These are phyloP conservation scores for Lichtheimia ornata DNA, from an alignment of 371 early-diverging fungal genomes.

Conservation along the genomic window DNA sequence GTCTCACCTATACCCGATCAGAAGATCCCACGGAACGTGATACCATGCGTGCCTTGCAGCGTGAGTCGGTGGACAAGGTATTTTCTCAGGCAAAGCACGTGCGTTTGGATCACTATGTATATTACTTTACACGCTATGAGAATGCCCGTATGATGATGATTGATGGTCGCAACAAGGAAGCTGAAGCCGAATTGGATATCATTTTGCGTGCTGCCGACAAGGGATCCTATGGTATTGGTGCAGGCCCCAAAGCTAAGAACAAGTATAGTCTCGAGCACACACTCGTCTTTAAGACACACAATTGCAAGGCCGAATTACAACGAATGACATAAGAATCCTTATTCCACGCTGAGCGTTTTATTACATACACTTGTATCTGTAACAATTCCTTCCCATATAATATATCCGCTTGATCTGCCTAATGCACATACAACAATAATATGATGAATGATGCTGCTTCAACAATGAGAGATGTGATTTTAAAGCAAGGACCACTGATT, in stretches of 20 bases:
- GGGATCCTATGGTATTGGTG: conserved; percentile 23
- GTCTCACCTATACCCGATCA: conserved; percentile 22
- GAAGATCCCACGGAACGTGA: conserved; percentile 10
- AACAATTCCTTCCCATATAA: no score
- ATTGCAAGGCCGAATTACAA: conserved; percentile 24
- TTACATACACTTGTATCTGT: no score
- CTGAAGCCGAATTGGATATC: conserved; percentile 36
- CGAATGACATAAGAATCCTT: no score
- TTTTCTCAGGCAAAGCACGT: conserved; percentile 39
- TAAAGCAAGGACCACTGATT: no score
- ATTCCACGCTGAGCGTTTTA: no score
- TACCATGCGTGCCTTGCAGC: conserved; percentile 10
- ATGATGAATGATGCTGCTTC: no score
- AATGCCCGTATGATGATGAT: conserved; percentile 44
- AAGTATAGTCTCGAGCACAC: conserved; percentile 38
- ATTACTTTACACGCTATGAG: conserved; percentile 57
- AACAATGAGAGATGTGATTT: no score
- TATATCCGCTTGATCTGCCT: no score
- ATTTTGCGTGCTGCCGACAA: conserved; percentile 22
- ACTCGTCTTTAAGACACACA: conserved; percentile 35
- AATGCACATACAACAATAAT: no score
- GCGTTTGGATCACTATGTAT: conserved; percentile 53
- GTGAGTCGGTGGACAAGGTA: conserved; percentile 30
- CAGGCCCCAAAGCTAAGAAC: conserved; percentile 27
- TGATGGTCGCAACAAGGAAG: conserved; percentile 31